Conservation (phyloP, 176 grass and related monocot genomes). For the Hsuehochloa calcarea region DNA sequence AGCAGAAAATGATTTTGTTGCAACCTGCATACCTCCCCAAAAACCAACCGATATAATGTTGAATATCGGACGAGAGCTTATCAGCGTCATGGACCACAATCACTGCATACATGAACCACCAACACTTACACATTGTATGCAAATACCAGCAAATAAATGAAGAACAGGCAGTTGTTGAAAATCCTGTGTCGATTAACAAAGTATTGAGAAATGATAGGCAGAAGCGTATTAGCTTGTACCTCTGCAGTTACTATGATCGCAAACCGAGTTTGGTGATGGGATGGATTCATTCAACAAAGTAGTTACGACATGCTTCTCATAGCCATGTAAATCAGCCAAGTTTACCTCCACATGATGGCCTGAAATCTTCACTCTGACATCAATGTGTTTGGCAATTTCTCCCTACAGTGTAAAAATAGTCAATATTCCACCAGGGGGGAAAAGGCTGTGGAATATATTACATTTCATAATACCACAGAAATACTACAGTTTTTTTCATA, state of each 20-base stretch:
- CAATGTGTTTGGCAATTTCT: constrained; percentile 54
- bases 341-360: constrained; percentile 64
- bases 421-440: background rate
- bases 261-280: constrained; percentile 29
- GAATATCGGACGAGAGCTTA: constrained; percentile 58
- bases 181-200: background rate
- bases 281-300: constrained; percentile 55
- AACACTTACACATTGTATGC: background rate
- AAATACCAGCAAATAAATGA: background rate
- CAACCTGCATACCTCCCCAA: constrained; percentile 57
- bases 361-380: constrained; percentile 49
- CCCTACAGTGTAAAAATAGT: constrained; percentile 31
- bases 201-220: background rate
- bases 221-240: constrained; percentile 27
- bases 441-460: background rate
- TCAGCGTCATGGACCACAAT: constrained; percentile 58
- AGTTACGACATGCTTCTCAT: constrained; percentile 62
- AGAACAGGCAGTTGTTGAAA: background rate
- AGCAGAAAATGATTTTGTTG: constrained; percentile 62
- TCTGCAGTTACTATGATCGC: constrained; percentile 44
- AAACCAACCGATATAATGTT: constrained; percentile 60
- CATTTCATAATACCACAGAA: background rate
- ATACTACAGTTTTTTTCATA: background rate
- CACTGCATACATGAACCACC: constrained; percentile 29
- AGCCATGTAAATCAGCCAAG: constrained; percentile 64